A percentile compares a stretch with the other conserved stretches of the same genome.
phyloP scores from a whole-genome alignment of 176 grass and related monocot species.

The Pontederia paniculata region DNA sequence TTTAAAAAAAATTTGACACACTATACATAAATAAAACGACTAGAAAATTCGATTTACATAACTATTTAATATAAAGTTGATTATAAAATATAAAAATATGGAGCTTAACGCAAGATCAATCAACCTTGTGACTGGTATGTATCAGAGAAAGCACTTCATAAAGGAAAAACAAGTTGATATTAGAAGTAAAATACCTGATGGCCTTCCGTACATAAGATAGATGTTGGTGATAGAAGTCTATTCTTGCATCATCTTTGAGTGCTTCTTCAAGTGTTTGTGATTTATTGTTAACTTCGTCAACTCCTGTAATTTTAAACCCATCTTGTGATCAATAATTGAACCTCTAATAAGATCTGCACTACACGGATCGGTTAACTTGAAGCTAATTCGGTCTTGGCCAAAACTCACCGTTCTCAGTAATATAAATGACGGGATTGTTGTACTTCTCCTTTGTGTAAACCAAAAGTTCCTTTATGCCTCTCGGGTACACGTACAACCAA shows the following conservation, averaged over 20 bases:
- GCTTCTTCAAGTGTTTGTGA: slow-evolving; percentile 35
- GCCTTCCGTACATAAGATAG: slow-evolving; percentile 27
- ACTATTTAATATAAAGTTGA: no score
- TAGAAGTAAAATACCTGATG: slow-evolving; percentile 39
- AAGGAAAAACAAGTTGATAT: neutral
- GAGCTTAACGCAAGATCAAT: no score
- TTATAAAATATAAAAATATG: no score
- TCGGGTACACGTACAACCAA: slow-evolving; percentile 44
- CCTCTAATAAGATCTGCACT: neutral
- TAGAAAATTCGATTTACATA: no score
- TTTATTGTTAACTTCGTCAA: slow-evolving; percentile 24
- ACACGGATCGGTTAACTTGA: neutral
- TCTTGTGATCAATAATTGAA: neutral
- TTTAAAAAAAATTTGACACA: no score
- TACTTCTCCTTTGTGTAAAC: slow-evolving; percentile 47
- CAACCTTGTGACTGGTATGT: no score
- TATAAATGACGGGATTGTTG: slow-evolving; percentile 29
- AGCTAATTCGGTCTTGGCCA: neutral
- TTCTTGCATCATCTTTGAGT: slow-evolving; percentile 38
- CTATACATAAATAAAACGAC: no score
- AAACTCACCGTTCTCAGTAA: slow-evolving; percentile 50
- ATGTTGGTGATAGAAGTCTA: slow-evolving; percentile 46
- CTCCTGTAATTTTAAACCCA: slow-evolving; percentile 2
- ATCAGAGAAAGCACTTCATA: no score
- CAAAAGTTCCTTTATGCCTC: slow-evolving; percentile 29